Evolutionary conservation across 768 basidiomycete genomes (phyloP).

Genomic region (Coprinopsis marcescibilis): DNA sequence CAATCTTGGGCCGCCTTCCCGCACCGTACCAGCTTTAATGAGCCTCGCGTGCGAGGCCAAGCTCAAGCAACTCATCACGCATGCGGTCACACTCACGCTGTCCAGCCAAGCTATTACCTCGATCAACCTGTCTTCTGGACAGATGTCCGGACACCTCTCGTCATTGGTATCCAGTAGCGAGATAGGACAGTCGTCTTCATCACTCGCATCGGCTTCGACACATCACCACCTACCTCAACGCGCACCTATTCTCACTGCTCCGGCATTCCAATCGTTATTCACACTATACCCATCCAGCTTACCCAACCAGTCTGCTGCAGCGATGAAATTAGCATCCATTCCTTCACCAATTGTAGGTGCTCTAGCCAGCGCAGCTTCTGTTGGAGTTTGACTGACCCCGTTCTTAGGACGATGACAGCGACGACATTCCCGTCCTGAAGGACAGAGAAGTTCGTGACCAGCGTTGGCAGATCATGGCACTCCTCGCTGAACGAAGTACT

Average conservation of each 20-base stretch:
- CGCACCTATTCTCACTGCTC: slow-evolving; percentile 50
- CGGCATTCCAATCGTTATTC: slow-evolving; percentile 74
- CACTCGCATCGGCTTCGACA: slow-evolving; percentile 9
- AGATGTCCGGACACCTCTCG: slow-evolving; percentile 18
- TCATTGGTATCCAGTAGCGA: slow-evolving; percentile 18
- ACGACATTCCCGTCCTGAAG: slow-evolving; percentile 47
- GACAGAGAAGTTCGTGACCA: slow-evolving; percentile 63
- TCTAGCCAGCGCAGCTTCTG: not conserved
- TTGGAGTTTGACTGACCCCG: slow-evolving; percentile 38
- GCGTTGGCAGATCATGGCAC: slow-evolving; percentile 72
- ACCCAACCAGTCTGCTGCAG: slow-evolving; percentile 76
- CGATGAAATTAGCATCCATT: slow-evolving; percentile 54
- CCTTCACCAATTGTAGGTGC: slow-evolving; percentile 22
- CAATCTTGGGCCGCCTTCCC: slow-evolving; percentile 54
- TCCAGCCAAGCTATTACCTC: slow-evolving; percentile 73
- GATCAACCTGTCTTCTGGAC: slow-evolving; percentile 48
- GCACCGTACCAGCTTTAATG: slow-evolving; percentile 61
- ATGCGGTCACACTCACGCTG: slow-evolving; percentile 71
- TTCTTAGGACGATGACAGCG: slow-evolving; percentile 46
- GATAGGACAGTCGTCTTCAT: slow-evolving; percentile 15
- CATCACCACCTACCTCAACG: slow-evolving; percentile 28
- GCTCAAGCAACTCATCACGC: slow-evolving; percentile 78
- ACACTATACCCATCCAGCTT: slow-evolving; percentile 70
- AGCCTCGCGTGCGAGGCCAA: slow-evolving; percentile 79
- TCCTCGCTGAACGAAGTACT: slow-evolving; percentile 68